A percentile compares a stretch with the other conserved stretches of the same genome.
phyloP scores from a whole-genome alignment of 108 stramenopile genomes.

The Cylindrotheca fusiformis region DNA sequence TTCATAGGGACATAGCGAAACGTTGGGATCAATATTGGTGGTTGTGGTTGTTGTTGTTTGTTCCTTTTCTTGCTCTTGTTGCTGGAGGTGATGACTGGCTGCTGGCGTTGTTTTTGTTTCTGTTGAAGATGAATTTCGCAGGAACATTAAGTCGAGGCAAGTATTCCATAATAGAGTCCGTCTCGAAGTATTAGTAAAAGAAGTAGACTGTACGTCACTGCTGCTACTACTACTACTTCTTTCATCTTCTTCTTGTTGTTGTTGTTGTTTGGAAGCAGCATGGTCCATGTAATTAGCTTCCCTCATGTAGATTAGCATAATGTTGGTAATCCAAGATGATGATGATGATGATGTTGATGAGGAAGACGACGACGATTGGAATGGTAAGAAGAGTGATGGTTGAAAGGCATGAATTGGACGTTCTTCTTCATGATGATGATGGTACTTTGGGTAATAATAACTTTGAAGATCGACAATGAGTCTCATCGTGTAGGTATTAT shows the following conservation, averaged over 20 bases:
- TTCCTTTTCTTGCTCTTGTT: not conserved
- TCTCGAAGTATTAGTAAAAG: not conserved
- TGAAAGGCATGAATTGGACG: too few species aligned
- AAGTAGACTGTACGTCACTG: not conserved
- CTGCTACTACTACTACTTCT: not conserved
- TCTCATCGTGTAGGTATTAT: too few species aligned
- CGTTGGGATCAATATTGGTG: conserved; percentile 48
- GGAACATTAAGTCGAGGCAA: conserved; percentile 16
- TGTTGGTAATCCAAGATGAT: too few species aligned
- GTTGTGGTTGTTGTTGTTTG: not conserved
- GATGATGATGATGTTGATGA: too few species aligned
- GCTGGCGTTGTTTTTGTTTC: not conserved
- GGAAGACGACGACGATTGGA: too few species aligned
- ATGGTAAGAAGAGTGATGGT: too few species aligned
- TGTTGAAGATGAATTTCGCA: not conserved
- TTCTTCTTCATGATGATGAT: too few species aligned
- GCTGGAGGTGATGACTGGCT: not conserved
- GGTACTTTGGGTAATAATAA: too few species aligned
- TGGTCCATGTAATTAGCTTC: conserved; percentile 24
- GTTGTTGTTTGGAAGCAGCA: too few species aligned
- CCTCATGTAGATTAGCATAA: conserved; percentile 10
- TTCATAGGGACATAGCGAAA: conserved; percentile 70
- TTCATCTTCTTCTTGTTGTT: too few species aligned
- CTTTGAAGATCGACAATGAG: too few species aligned
- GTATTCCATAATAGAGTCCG: conserved; percentile 27